phyloP scores from a whole-genome alignment of 108 stramenopile genomes.

The Chaetoceros muelleri region DNA sequence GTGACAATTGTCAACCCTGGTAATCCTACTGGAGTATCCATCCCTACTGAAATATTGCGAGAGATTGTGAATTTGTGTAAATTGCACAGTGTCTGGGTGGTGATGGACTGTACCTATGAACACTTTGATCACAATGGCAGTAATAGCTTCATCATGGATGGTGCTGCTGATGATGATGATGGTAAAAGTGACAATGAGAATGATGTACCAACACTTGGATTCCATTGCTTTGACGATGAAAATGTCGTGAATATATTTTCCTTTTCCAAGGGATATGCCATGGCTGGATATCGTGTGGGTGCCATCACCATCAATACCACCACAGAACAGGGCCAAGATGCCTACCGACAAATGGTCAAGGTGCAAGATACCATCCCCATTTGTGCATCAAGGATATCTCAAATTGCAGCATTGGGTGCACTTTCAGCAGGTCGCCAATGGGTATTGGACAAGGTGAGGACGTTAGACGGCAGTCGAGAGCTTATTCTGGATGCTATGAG shows the following conservation, averaged over 20 bases:
- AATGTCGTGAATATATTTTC: conserved; percentile 84
- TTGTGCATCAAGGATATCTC: conserved; percentile 72
- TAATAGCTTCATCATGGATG: conserved; percentile 17
- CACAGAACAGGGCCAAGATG: conserved; percentile 5
- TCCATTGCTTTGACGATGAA: conserved; percentile 39
- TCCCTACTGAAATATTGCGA: conserved; percentile 40
- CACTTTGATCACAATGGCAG: conserved; percentile 57
- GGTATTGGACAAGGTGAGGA: conserved; percentile 57
- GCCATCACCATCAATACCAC: conserved; percentile 56
- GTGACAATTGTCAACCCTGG: conserved; percentile 89
- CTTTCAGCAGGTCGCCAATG: conserved; percentile 58
- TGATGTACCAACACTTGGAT: no score
- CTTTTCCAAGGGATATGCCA: conserved; percentile 77
- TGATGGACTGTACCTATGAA: conserved; percentile 91
- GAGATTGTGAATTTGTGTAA: conserved; percentile 56
- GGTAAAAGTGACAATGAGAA: no score
- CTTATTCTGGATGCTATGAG: conserved; percentile 61
- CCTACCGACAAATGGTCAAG: conserved; percentile 26
- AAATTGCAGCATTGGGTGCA: conserved; percentile 81
- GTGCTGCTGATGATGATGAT: conserved; percentile 15
- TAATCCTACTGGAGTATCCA: conserved; percentile 84
- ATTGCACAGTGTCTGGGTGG: conserved; percentile 60
- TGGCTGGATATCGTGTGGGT: conserved; percentile 92
- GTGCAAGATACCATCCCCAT: conserved; percentile 89
- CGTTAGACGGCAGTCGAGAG: conserved; percentile 53